Evolutionary conservation across 2,329 filamentous ascomycete genomes (phyloP), one percentile per base, ranked within the genome.

Genomic region (Sordariomycetes sp.): DNA sequence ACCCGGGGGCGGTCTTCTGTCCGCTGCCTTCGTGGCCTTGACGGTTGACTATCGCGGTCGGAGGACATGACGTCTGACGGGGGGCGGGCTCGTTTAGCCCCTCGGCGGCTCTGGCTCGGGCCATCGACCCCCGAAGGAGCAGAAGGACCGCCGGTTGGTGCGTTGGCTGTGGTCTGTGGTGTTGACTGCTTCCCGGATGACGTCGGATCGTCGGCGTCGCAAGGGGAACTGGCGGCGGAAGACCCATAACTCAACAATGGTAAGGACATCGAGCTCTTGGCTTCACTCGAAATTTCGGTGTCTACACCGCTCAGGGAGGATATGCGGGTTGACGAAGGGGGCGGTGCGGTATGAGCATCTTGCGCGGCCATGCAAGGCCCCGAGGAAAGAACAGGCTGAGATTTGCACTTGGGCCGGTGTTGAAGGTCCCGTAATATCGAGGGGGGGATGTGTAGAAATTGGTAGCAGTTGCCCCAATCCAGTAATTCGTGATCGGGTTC

Each of bases 21-120:
- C 25, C 50, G 51, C 25, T 51, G 25, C 56, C 55, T 58, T 55
- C 51, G 53, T 53, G 53, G 43, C 16, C 48, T 40, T 7, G 60
- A 52, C 16, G 53, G 57, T 18, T 55, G 52, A 43, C 53, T 54
- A 12, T 59, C 57, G 53, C 35, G 56, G 51, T 58, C 56, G 34
- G 56, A 58, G 22, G 56, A 58, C 51, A 58, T 53, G 35, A 58
- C 53, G 37, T 55, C 53, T 8, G 57, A 59, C 11, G 53, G 24
- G 18, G 52, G 22, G 11, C 53, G 52, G n/a, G n/a, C 8, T 46
- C 56, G 24, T 18, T 58, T 58, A 3, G 34, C 46, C 14, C 46
- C 50, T 20, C 34, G 1, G 3, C 50, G 56, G 11, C 22, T 35
- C 4, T 48, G 46, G 5, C 22, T 24, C n/a, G 40, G n/a, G 12